A percentile compares a stretch with the other conserved stretches of the same genome.
These are phyloP conservation scores for Leucogyrophana mollusca DNA, from an alignment of 768 basidiomycete species.

Conservation along the genomic window DNA sequence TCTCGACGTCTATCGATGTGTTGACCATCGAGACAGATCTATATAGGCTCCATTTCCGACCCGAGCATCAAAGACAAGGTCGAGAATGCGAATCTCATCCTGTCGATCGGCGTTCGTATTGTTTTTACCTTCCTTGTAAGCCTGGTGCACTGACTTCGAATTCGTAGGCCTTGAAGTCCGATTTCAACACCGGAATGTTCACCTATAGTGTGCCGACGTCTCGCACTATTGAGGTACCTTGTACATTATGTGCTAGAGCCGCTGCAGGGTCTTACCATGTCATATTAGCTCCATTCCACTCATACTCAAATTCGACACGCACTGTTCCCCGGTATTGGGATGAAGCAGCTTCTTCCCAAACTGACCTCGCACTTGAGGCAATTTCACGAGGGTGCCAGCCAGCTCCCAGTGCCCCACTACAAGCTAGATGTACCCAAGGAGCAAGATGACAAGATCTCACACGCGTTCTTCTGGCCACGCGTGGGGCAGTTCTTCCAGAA, in stretches of 20 bases:
- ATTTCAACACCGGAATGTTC: slow-evolving; percentile 90
- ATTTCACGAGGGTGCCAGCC: slow-evolving; percentile 36
- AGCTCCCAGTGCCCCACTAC: slow-evolving; percentile 45
- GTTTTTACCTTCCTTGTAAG: too few relatives aligned
- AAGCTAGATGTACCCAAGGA: slow-evolving; percentile 48
- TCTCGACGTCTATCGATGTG: slow-evolving; percentile 4
- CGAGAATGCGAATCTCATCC: slow-evolving; percentile 70
- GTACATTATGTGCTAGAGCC: neutral
- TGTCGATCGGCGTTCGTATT: slow-evolving; percentile 56
- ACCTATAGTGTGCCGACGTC: slow-evolving; percentile 65
- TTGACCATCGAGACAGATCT: slow-evolving; percentile 46
- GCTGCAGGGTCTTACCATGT: slow-evolving; percentile 1
- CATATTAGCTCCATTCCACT: slow-evolving; percentile 68
- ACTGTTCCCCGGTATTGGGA: slow-evolving; percentile 62
- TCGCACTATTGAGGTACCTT: slow-evolving; percentile 60
- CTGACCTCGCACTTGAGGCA: slow-evolving; percentile 54
- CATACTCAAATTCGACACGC: slow-evolving; percentile 67
- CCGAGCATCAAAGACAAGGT: slow-evolving; percentile 69
- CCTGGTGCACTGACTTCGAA: too few relatives aligned
- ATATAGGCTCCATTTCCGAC: slow-evolving; percentile 68
- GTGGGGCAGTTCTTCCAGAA: slow-evolving; percentile 68
- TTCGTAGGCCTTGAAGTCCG: slow-evolving; percentile 48
- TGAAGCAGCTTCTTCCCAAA: slow-evolving; percentile 76
- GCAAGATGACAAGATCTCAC: slow-evolving; percentile 55
- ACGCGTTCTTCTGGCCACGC: slow-evolving; percentile 84